phyloP scores from a whole-genome alignment of 768 basidiomycete genomes.

The Hortiboletus flavorubellus region DNA sequence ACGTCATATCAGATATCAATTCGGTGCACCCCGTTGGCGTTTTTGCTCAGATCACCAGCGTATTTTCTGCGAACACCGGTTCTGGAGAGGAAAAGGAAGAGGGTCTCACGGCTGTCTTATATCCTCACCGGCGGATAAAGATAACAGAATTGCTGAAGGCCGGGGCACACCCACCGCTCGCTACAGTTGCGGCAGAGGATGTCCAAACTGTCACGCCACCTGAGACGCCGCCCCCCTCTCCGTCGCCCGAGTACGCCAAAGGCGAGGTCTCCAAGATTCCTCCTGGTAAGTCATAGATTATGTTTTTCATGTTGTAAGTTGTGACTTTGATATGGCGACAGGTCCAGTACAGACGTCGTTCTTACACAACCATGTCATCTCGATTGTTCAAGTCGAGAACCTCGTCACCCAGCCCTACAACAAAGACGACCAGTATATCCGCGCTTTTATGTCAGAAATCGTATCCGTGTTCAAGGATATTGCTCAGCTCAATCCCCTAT shows the following conservation, averaged over 20 bases:
- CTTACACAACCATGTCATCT: conserved; percentile 77
- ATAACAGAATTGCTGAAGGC: conserved; percentile 84
- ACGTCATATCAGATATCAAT: conserved; percentile 84
- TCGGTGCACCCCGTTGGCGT: conserved; percentile 92
- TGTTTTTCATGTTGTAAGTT: neutral
- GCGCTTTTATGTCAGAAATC: conserved; percentile 95
- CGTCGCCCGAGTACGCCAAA: conserved; percentile 19
- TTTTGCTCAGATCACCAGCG: conserved; percentile 94
- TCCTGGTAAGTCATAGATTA: conserved; percentile 15
- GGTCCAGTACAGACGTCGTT: conserved; percentile 80
- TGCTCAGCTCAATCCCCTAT: conserved; percentile 92
- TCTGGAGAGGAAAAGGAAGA: conserved; percentile 72
- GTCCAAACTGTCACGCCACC: conserved; percentile 46
- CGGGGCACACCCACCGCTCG: conserved; percentile 40
- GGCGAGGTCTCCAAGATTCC: conserved; percentile 23
- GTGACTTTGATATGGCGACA: conserved; percentile 16
- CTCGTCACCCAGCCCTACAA: conserved; percentile 77
- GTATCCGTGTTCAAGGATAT: conserved; percentile 98
- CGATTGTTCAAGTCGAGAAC: conserved; percentile 87
- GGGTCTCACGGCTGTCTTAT: conserved; percentile 90
- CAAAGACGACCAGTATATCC: conserved; percentile 92
- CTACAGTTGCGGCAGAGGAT: conserved; percentile 38
- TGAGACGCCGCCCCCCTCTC: conserved; percentile 33
- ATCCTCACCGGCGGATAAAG: conserved; percentile 86
- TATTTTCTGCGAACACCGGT: conserved; percentile 62